phyloP scores from a whole-genome alignment of 1,139 yeast species.

The Petasospora rhodanensis region DNA sequence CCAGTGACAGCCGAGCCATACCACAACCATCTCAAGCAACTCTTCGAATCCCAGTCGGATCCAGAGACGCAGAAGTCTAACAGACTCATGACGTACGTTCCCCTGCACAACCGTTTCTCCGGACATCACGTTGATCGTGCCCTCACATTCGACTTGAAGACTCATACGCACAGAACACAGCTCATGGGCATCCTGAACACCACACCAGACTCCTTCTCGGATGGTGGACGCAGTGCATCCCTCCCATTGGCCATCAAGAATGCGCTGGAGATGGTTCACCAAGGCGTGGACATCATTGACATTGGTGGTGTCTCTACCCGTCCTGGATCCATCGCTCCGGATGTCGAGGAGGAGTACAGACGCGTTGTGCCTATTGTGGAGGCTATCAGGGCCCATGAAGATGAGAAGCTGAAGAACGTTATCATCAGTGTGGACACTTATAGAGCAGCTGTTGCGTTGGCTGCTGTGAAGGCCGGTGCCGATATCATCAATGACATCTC shows the following conservation, averaged over 20 bases:
- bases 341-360: constrained; percentile 51
- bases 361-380: constrained; percentile 70
- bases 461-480: constrained; percentile 71
- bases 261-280: constrained; percentile 42
- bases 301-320: constrained; percentile 93
- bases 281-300: constrained; percentile 71
- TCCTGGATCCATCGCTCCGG: constrained; percentile 67
- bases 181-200: constrained; percentile 86
- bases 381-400: constrained; percentile 47
- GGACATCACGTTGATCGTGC: constrained; percentile 1
- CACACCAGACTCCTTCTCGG: constrained; percentile 95
- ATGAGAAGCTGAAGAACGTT: constrained; percentile 36
- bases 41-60: constrained; percentile 35
- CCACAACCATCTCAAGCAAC: constrained; percentile 60
- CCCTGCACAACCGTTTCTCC: constrained; percentile 33
- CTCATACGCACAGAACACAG: constrained; percentile 38
- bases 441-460: constrained; percentile 68
- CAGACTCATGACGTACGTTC: constrained; percentile 41
- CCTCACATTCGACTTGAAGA: constrained; percentile 35
- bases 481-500: constrained; percentile 90
- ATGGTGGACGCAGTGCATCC: constrained; percentile 56
- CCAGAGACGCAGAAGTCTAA: constrained; percentile 40
- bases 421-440: constrained; percentile 82
- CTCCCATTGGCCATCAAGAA: constrained; percentile 37
- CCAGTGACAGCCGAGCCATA: constrained; percentile 84